phyloP scores from a whole-genome alignment of 179 eudicot species.

The Corrigiola litoralis region DNA sequence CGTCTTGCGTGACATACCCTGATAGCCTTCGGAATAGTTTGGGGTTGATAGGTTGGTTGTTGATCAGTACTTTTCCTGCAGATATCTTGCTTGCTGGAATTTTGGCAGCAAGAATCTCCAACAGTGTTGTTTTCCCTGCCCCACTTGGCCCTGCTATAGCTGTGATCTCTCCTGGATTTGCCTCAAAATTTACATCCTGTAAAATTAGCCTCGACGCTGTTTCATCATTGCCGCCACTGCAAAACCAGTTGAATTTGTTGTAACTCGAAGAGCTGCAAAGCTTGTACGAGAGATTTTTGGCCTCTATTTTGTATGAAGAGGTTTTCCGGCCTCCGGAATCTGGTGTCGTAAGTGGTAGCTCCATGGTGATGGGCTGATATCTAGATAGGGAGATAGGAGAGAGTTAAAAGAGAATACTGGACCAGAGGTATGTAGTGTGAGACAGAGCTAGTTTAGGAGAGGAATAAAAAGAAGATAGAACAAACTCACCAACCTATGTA shows the following conservation, averaged over 20 bases:
- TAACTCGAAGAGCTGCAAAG: slow-evolving; percentile 23
- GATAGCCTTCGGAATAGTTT: slow-evolving; percentile 41
- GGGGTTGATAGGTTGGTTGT: slow-evolving; percentile 34
- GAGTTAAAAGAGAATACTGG: slow-evolving; percentile 1
- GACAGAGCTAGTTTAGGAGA: slow-evolving; percentile 11
- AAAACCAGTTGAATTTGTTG: slow-evolving; percentile 29
- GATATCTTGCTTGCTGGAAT: slow-evolving; percentile 29
- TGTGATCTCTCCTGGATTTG: slow-evolving; percentile 63
- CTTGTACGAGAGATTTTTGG: slow-evolving; percentile 44
- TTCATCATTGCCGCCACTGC: neutral
- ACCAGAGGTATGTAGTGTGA: slow-evolving; percentile 10
- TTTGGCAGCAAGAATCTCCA: slow-evolving; percentile 66
- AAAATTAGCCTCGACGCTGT: slow-evolving; percentile 36
- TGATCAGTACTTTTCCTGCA: slow-evolving; percentile 58
- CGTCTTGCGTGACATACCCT: slow-evolving; percentile 83
- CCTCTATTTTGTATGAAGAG: slow-evolving; percentile 50
- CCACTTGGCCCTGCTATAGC: slow-evolving; percentile 94
- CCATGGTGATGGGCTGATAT: slow-evolving; percentile 37
- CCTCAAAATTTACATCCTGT: slow-evolving; percentile 59
- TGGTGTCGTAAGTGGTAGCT: slow-evolving; percentile 45
- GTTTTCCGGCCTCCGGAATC: slow-evolving; percentile 25
- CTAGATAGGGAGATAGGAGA: neutral
- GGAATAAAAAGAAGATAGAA: slow-evolving; percentile 48
- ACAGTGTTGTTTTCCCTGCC: slow-evolving; percentile 76
- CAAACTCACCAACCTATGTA: slow-evolving; percentile 58